Conservation (phyloP, 106 monocot genomes). For the Phalaenopsis equestris region DNA sequence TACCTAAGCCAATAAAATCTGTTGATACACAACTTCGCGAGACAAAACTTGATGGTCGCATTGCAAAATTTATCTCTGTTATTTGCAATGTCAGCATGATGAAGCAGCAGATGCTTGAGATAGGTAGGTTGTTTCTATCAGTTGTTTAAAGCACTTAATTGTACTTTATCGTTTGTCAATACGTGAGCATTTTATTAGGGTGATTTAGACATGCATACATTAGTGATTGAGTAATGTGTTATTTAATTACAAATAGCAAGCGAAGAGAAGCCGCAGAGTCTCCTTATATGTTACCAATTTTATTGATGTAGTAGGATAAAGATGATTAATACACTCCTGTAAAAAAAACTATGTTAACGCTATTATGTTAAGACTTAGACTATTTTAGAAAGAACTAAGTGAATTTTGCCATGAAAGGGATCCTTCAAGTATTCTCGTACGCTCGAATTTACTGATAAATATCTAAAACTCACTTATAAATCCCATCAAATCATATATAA, state of each 20-base stretch:
- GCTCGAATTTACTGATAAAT: not conserved
- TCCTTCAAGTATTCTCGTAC: not conserved
- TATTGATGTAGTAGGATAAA: not conserved
- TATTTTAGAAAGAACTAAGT: not conserved
- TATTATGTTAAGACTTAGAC: not conserved
- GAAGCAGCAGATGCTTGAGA: conserved; percentile 96
- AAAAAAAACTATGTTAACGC: not conserved
- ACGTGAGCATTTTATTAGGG: not conserved
- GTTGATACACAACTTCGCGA: conserved; percentile 36
- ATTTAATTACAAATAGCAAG: not conserved
- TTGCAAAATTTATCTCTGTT: conserved; percentile 80
- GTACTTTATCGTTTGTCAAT: not conserved
- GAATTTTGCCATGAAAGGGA: not conserved
- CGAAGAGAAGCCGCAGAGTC: not conserved
- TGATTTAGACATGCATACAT: not conserved
- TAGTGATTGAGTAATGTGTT: not conserved
- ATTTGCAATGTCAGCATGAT: conserved; percentile 91
- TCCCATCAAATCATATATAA: not conserved
- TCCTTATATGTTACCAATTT: not conserved
- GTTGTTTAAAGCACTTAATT: not conserved
- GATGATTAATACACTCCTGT: not conserved
- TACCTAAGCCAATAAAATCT: conserved; percentile 15
- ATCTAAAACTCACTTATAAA: not conserved
- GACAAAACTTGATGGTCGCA: conserved; percentile 69
- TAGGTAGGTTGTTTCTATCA: conserved; percentile 39